These are phyloP conservation scores for Discostella stelligeroides DNA, from an alignment of 108 stramenopile genomes.

Conservation along the genomic window DNA sequence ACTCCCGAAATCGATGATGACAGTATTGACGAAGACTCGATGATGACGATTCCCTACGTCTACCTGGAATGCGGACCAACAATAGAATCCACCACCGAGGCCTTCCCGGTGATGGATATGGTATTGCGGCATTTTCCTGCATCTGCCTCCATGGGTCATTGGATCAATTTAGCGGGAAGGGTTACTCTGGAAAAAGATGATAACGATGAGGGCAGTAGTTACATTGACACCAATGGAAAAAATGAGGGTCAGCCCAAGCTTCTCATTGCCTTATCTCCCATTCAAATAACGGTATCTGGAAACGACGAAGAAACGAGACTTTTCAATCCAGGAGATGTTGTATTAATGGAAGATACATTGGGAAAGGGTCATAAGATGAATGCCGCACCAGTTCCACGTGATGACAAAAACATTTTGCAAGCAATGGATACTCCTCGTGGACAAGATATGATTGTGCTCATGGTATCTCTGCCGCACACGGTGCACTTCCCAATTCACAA, in stretches of 20 bases:
- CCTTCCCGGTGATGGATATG: constrained; percentile 34
- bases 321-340: constrained; percentile 43
- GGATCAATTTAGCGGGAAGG: constrained; percentile 50
- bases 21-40: no score
- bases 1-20: constrained; percentile 4
- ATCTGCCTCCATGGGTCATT: constrained; percentile 34
- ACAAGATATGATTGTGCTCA: constrained; percentile 40
- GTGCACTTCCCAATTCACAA: constrained; percentile 30
- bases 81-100: constrained; percentile 51
- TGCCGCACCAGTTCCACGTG: constrained; percentile 28
- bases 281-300: constrained; percentile 51
- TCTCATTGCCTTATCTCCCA: constrained; percentile 28
- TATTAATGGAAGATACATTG: constrained; percentile 52
- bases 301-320: constrained; percentile 41
- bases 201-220: constrained; percentile 1
- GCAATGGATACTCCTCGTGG: no score
- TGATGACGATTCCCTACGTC: constrained; percentile 43
- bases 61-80: constrained; percentile 43
- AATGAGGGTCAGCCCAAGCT: constrained; percentile 45
- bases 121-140: constrained; percentile 42
- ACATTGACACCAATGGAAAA: constrained; percentile 18
- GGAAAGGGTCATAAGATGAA: constrained; percentile 57
- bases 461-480: constrained; percentile 49
- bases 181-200: constrained; percentile 40
- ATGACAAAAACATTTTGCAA: no score